phyloP scores from a whole-genome alignment of 164 flowering plant species.

The Stephania cephalantha region DNA sequence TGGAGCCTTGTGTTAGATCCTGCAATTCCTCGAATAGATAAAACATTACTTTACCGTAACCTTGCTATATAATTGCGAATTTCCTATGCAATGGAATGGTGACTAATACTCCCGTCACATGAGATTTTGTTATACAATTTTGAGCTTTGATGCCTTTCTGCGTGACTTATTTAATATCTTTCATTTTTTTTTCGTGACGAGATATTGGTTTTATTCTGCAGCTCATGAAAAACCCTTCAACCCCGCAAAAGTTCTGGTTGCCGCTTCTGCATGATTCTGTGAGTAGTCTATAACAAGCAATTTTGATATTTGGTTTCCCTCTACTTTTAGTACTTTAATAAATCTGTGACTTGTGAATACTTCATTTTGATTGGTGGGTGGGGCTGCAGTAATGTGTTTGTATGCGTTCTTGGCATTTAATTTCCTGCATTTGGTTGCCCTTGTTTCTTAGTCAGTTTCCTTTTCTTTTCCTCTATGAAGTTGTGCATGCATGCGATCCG shows the following conservation, averaged over 20 bases:
- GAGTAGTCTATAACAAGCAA: slow-evolving; percentile 18
- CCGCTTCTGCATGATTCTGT: slow-evolving; percentile 91
- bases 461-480: background rate
- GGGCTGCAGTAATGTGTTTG: background rate
- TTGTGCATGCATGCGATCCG: no score
- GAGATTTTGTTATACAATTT: no score
- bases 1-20: background rate
- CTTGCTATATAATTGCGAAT: no score
- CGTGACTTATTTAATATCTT: background rate
- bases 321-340: background rate
- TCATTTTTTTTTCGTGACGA: background rate
- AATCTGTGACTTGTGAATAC: background rate
- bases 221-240: slow-evolving; percentile 89
- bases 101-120: no score
- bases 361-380: background rate
- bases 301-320: background rate
- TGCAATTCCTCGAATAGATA: background rate
- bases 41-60: background rate
- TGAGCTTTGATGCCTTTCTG: no score
- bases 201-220: slow-evolving; percentile 31
- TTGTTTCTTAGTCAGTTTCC: background rate
- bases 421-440: background rate
- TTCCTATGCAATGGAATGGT: no score
- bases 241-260: slow-evolving; percentile 92
- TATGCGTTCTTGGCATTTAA: background rate